These are phyloP conservation scores for Silene vulgaris DNA, from an alignment of 179 eudicot species.

Conservation along the genomic window DNA sequence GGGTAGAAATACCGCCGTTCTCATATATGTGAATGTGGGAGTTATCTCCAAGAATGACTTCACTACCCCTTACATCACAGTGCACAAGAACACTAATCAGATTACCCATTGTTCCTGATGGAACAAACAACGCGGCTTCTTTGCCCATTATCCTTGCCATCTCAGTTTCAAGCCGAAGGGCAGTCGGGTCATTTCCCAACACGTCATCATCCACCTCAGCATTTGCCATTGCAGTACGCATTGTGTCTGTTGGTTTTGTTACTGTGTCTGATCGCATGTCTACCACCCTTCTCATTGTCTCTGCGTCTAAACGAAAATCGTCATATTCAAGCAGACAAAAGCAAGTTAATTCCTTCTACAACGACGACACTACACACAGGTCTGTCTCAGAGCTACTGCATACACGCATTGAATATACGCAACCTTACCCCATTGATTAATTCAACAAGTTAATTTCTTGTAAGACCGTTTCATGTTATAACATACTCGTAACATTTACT, in stretches of 20 bases:
- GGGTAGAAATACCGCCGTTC: slow-evolving; percentile 91
- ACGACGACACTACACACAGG: background rate
- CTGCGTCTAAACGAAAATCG: slow-evolving; percentile 19
- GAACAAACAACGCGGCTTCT: slow-evolving; percentile 85
- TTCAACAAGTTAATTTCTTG: too few relatives aligned
- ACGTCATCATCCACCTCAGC: slow-evolving; percentile 97
- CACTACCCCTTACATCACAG: slow-evolving; percentile 85
- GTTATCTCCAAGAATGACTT: slow-evolving; percentile 79
- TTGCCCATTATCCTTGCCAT: slow-evolving; percentile 76
- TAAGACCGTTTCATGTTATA: too few relatives aligned
- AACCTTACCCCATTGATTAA: too few relatives aligned
- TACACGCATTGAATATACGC: too few relatives aligned
- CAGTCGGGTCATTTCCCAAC: slow-evolving; percentile 71
- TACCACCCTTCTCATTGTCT: slow-evolving; percentile 52
- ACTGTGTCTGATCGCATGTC: slow-evolving; percentile 95
- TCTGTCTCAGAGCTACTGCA: too few relatives aligned
- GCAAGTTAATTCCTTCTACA: background rate
- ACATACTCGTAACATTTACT: too few relatives aligned
- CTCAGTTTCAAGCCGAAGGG: slow-evolving; percentile 64
- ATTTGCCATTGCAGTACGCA: slow-evolving; percentile 80
- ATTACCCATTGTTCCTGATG: slow-evolving; percentile 97
- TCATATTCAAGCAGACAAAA: background rate
- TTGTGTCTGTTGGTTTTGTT: slow-evolving; percentile 79
- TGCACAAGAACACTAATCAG: slow-evolving; percentile 84
- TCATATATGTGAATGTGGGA: slow-evolving; percentile 83